Conservation (phyloP, 495 filamentous ascomycete species). For the Penicillium turbatum region DNA sequence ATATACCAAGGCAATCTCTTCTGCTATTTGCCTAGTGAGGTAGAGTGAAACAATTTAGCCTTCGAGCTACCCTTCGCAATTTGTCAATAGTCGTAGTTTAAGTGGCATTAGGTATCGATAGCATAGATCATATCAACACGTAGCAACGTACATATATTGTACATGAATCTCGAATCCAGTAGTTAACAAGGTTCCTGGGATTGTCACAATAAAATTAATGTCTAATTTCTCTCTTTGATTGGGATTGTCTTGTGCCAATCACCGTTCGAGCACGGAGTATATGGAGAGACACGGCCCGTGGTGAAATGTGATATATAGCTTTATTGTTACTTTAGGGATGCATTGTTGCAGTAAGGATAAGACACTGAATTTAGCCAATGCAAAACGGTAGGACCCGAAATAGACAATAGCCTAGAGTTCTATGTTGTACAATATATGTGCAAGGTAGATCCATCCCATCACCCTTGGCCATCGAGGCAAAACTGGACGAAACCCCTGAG, state of each 20-base stretch:
- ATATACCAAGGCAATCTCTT: neutral
- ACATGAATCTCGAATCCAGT: neutral
- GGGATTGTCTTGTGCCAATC: neutral
- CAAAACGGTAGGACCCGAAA: too few species aligned
- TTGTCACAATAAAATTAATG: neutral
- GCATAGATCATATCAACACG: neutral
- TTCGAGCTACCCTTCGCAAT: neutral
- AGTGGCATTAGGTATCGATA: neutral
- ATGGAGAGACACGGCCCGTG: neutral
- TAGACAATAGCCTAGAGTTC: too few species aligned
- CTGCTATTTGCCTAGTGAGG: neutral
- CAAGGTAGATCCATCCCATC: too few species aligned
- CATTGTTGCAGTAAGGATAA: too few species aligned
- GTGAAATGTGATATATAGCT: neutral
- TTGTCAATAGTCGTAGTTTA: conserved; percentile 3
- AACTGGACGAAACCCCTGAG: conserved; percentile 26
- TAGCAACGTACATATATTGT: neutral
- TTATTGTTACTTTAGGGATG: too few species aligned
- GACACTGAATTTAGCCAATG: too few species aligned
- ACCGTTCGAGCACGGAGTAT: neutral
- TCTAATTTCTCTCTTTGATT: neutral
- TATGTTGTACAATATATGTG: too few species aligned
- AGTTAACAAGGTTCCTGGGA: neutral
- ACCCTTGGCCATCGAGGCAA: neutral
- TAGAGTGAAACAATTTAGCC: neutral